Conservation (phyloP, 306 rosid species). For the Rosa chinensis region DNA sequence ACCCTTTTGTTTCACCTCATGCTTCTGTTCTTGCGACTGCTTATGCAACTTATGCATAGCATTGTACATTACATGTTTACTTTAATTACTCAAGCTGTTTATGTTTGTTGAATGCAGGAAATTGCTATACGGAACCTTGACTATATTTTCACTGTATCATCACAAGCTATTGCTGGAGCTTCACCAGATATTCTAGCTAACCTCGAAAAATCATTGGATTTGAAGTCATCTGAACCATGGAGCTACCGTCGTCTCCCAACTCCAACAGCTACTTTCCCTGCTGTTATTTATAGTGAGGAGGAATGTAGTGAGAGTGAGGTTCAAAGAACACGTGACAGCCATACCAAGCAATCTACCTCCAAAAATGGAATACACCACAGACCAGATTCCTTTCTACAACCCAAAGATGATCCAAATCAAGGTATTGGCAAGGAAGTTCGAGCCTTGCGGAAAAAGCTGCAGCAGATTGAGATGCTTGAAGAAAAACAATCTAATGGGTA, state of each 20-base stretch:
- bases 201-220: conserved; percentile 74
- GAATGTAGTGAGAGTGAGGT: conserved; percentile 67
- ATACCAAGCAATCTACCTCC: conserved; percentile 30
- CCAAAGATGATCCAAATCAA: conserved; percentile 49
- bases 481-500: conserved; percentile 68
- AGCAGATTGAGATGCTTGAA: conserved; percentile 97
- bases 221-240: conserved; percentile 87
- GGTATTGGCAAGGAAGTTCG: conserved; percentile 60
- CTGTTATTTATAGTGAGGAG: conserved; percentile 78
- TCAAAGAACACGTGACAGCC: conserved; percentile 54
- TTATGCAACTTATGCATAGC: neutral
- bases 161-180: conserved; percentile 67
- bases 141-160: conserved; percentile 65
- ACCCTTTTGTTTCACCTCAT: neutral
- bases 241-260: conserved; percentile 83
- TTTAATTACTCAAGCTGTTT: conserved; percentile 19
- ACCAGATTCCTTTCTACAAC: conserved; percentile 64
- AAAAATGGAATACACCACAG: conserved; percentile 48
- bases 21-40: neutral
- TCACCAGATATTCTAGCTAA: conserved; percentile 67
- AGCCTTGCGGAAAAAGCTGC: conserved; percentile 85
- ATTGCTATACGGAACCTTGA: conserved; percentile 87
- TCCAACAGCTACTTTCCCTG: conserved; percentile 88
- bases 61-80: neutral
- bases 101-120: conserved; percentile 51